A percentile compares a stretch with the other conserved stretches of the same genome.
Conservation (phyloP, 495 filamentous ascomycete genomes). For the Peziza echinospora region DNA sequence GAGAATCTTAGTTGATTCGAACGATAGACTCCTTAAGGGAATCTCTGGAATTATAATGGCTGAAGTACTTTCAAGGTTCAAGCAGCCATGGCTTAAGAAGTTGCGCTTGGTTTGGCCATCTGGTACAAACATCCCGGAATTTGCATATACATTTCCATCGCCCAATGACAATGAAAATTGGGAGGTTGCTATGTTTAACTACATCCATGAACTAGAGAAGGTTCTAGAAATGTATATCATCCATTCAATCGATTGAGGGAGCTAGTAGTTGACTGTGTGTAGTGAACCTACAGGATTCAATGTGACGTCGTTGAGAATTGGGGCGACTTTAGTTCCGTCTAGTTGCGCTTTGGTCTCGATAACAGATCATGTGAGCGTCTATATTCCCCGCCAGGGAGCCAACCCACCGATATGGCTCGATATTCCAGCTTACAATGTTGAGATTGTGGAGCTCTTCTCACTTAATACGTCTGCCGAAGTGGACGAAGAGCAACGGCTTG, state of each 20-base stretch:
- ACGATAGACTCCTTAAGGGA: slow-evolving; percentile 14
- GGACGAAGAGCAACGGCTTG: slow-evolving; percentile 6
- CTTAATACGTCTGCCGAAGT: slow-evolving; percentile 2
- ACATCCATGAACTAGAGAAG: slow-evolving; percentile 7
- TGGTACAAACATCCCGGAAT: no score
- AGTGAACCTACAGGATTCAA: slow-evolving; percentile 8
- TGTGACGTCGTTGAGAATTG: slow-evolving; percentile 8
- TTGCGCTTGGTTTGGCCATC: no score
- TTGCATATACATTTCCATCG: no score
- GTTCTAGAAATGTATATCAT: no score
- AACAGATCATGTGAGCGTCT: slow-evolving; percentile 13
- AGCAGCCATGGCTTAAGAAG: no score
- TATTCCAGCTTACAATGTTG: slow-evolving; percentile 10
- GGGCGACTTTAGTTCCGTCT: slow-evolving; percentile 4
- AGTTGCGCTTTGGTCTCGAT: slow-evolving; percentile 7
- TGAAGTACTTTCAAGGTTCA: slow-evolving; percentile 6
- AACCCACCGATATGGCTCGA: slow-evolving; percentile 12
- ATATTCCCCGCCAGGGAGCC: slow-evolving; percentile 12
- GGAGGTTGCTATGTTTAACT: slow-evolving; percentile 8
- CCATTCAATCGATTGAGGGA: no score
- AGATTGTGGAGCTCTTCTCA: neutral
- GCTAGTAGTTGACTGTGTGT: no score
- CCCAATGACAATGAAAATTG: slow-evolving; percentile 6
- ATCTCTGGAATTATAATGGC: slow-evolving; percentile 15
- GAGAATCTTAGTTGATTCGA: slow-evolving; percentile 7